A percentile compares a stretch with the other conserved stretches of the same genome.
These are phyloP conservation scores for Cetradonia linearis DNA, from an alignment of 495 filamentous ascomycete species.

Conservation along the genomic window DNA sequence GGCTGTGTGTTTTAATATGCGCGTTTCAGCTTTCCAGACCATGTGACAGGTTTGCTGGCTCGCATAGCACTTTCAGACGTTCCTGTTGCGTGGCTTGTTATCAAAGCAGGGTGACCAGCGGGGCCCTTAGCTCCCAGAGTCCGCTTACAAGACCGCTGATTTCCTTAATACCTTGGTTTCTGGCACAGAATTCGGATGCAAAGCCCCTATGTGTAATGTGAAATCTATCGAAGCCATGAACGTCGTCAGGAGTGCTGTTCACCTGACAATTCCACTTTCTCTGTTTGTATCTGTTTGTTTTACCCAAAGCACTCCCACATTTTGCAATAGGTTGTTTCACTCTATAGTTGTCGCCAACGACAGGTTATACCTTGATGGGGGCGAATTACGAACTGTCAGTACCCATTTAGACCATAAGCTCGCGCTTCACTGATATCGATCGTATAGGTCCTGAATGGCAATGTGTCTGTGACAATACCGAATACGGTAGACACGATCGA, in stretches of 20 bases:
- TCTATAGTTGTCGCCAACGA: slow-evolving; percentile 12
- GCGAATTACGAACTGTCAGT: slow-evolving; percentile 11
- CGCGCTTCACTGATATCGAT: background rate
- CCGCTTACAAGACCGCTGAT: background rate
- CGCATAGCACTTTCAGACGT: slow-evolving; percentile 1
- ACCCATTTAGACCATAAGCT: background rate
- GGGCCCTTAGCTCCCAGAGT: background rate
- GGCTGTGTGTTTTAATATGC: background rate
- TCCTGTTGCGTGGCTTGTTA: background rate
- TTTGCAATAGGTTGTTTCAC: slow-evolving; percentile 16
- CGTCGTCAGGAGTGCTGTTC: background rate
- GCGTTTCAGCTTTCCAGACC: slow-evolving; percentile 4
- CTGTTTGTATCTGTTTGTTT: background rate
- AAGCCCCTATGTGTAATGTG: background rate
- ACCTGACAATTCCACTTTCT: background rate
- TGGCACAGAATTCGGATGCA: background rate
- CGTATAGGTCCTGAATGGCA: slow-evolving; percentile 6
- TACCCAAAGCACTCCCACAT: slow-evolving; percentile 6
- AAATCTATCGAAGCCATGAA: slow-evolving; percentile 1
- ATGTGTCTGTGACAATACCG: slow-evolving; percentile 6
- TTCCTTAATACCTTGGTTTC: background rate
- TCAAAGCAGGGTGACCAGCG: background rate
- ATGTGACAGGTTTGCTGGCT: background rate
- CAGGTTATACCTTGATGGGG: slow-evolving; percentile 6
- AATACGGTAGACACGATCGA: slow-evolving; percentile 13